Conservation (phyloP, 208 protist species). For the Trypanosoma caninum region DNA sequence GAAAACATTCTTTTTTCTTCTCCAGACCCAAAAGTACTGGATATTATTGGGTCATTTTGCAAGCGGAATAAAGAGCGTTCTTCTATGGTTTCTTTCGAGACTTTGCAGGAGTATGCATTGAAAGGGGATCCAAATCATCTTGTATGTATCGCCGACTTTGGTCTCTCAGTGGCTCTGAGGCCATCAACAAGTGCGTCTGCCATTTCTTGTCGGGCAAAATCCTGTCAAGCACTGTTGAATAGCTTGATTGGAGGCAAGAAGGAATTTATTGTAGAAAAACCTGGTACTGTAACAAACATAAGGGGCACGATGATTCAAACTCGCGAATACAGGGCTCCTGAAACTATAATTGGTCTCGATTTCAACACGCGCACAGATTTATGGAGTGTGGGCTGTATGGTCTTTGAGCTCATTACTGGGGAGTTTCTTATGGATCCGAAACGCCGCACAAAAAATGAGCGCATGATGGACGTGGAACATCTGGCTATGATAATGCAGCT, state of each 20-base stretch:
- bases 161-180: slow-evolving; percentile 67
- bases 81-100: slow-evolving; percentile 25
- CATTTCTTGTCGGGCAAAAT: not conserved
- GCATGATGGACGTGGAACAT: slow-evolving; percentile 72
- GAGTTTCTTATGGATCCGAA: slow-evolving; percentile 89
- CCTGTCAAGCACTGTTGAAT: slow-evolving; percentile 18
- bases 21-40: slow-evolving; percentile 59
- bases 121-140: slow-evolving; percentile 45
- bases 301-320: slow-evolving; percentile 86
- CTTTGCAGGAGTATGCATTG: slow-evolving; percentile 11
- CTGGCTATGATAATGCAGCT: slow-evolving; percentile 86
- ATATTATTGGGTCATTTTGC: slow-evolving; percentile 64
- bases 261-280: slow-evolving; percentile 49
- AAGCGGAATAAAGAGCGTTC: slow-evolving; percentile 42
- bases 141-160: slow-evolving; percentile 74
- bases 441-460: slow-evolving; percentile 40
- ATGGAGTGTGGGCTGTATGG: slow-evolving; percentile 91
- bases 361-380: slow-evolving; percentile 88
- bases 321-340: slow-evolving; percentile 88
- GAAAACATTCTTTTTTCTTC: slow-evolving; percentile 83
- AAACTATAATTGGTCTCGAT: slow-evolving; percentile 84
- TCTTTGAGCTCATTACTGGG: slow-evolving; percentile 85
- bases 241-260: slow-evolving; percentile 46
- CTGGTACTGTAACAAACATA: slow-evolving; percentile 58
- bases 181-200: slow-evolving; percentile 21